These are phyloP conservation scores for Protea cynaroides DNA, from an alignment of 164 flowering plant species.

Conservation along the genomic window DNA sequence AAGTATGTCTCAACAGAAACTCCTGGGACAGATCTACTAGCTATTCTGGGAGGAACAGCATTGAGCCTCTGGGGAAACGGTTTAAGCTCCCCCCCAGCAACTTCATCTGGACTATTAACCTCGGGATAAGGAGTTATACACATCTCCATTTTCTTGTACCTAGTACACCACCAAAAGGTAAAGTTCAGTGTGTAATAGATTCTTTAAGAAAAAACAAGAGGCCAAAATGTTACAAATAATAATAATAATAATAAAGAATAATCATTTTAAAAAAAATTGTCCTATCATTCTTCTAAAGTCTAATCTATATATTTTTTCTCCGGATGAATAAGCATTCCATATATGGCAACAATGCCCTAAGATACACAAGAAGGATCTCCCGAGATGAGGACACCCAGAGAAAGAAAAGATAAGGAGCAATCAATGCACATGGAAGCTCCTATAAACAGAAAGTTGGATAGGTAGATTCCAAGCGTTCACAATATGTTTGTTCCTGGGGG, in stretches of 20 bases:
- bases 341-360: no score
- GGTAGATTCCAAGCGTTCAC: no score
- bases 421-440: no score
- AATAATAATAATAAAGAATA: neutral
- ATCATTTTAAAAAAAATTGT: no score
- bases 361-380: no score
- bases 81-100: constrained; percentile 55
- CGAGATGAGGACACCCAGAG: no score
- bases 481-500: no score
- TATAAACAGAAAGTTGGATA: no score
- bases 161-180: constrained; percentile 14
- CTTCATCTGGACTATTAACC: constrained; percentile 40
- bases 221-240: neutral
- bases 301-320: no score
- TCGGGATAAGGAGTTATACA: constrained; percentile 73
- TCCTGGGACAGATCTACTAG: constrained; percentile 74
- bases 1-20: constrained; percentile 62
- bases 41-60: constrained; percentile 76
- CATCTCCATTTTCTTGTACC: constrained; percentile 88
- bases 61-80: constrained; percentile 70
- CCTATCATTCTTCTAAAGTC: no score
- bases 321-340: no score
- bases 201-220: neutral
- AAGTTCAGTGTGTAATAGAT: neutral
- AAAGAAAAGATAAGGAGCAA: no score